Evolutionary conservation across 202 grass and related monocot species (phyloP), one percentile per base, ranked within the genome.

Genomic region (Cymbopogon flexuosus): DNA sequence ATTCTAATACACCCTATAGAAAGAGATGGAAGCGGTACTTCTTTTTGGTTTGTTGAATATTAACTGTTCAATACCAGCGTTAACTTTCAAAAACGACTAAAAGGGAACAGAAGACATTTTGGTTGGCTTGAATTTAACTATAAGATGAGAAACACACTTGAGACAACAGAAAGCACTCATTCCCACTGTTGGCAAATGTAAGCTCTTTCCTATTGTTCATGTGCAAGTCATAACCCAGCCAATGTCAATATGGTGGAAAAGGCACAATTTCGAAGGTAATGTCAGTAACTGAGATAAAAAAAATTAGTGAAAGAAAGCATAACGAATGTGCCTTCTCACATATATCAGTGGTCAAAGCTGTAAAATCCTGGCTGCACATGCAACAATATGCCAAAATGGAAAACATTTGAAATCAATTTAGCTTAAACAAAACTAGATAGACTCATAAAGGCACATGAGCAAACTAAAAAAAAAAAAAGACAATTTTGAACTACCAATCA

Each of bases 21-120:
- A 72, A 10, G 13, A 70, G 29, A 49, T 4, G 15, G 27, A 70
- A 27, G 41, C 13, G 3, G 43, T 51, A 71, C 6, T 66, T 52
- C 57, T 36, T 52, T 39, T 39, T 16, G 37, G 11, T 75, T 83
- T 64, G 34, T 75, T 82, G 58, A 83, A 75, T 65, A 52, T 56
- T 10, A 10, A 51, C 9, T 10, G 2, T 76, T 62, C 12, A 31
- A 66, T 62, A 58, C 8, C 56, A 67, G 59, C 35, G 10, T 47
- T 27, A 74, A 67, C 19, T 35, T 46, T 66, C 41, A 84, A 72
- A 68, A 22, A 70, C 66, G 56, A 54, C 7, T 54, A 34, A 46
- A 46, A 19, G 23, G 12, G 51, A 81, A 68, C 18, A 72, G 6
- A 47, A 51, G n/a, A 41, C 54, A 78, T 72, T 40, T 68, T 66